Evolutionary conservation across 1,284 basidiomycete genomes (phyloP).

Genomic region (Irpex sp.): DNA sequence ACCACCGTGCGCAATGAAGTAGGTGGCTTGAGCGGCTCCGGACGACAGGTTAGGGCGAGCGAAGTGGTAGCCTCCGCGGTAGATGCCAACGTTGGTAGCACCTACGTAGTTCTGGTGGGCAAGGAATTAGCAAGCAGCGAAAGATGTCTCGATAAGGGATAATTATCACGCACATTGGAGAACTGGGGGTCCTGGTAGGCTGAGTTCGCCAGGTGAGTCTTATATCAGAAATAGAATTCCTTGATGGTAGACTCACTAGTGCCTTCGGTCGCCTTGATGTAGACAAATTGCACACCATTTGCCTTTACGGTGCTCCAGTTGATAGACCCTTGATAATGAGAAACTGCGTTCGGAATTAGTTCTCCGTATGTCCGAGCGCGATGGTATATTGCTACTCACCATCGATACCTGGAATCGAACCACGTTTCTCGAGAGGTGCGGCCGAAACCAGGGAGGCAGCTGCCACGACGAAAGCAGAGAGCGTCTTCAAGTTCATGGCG

Average conservation of each 20-base stretch:
- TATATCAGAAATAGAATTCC: background rate
- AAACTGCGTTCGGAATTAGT: slow-evolving; percentile 32
- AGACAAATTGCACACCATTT: slow-evolving; percentile 59
- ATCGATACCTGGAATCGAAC: slow-evolving; percentile 9
- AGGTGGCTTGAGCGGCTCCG: slow-evolving; percentile 58
- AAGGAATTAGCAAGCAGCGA: background rate
- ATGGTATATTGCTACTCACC: background rate
- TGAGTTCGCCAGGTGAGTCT: slow-evolving; percentile 14
- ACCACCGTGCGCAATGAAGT: slow-evolving; percentile 60
- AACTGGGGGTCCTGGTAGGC: slow-evolving; percentile 40
- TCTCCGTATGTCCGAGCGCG: background rate
- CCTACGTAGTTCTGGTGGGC: slow-evolving; percentile 41
- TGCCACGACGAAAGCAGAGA: slow-evolving; percentile 2
- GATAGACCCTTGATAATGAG: slow-evolving; percentile 47
- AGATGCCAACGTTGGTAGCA: slow-evolving; percentile 51
- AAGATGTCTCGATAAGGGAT: background rate
- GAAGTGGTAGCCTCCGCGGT: slow-evolving; percentile 61
- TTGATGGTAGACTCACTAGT: slow-evolving; percentile 36
- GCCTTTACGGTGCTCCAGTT: slow-evolving; percentile 52
- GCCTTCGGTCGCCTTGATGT: slow-evolving; percentile 72
- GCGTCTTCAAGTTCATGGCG: background rate
- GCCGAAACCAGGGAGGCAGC: slow-evolving; percentile 7
- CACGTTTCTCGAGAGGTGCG: slow-evolving; percentile 8
- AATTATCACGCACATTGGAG: slow-evolving; percentile 20
- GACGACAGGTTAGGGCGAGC: slow-evolving; percentile 49